Percentiles rank a stretch among this genome's conserved stretches.
Evolutionary conservation across 2,329 filamentous ascomycete genomes (phyloP).

Genomic region (Scytalidium sp.): DNA sequence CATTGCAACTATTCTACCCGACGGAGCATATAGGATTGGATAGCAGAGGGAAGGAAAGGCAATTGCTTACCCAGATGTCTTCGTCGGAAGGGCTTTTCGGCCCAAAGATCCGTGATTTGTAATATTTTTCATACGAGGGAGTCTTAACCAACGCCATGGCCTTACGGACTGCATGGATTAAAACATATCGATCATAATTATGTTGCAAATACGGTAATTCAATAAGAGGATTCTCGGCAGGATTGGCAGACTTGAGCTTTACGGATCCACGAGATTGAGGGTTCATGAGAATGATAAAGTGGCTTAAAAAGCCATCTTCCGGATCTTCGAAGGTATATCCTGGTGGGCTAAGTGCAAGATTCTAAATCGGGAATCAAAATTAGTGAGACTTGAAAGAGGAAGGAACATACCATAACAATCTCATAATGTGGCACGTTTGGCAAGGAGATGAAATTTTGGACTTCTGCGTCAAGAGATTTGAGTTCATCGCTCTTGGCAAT

Average conservation of each 20-base stretch:
- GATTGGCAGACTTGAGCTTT: conserved; percentile 34
- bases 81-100: conserved; percentile 16
- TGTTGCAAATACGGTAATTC: conserved; percentile 44
- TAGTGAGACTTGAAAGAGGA: too few relatives aligned
- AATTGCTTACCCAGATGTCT: conserved; percentile 2
- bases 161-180: conserved; percentile 36
- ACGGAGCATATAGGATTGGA: conserved; percentile 29
- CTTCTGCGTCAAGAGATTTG: too few relatives aligned
- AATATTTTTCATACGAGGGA: too few relatives aligned
- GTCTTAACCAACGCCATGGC: conserved; percentile 33
- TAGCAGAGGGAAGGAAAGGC: conserved; percentile 20
- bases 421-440: conserved; percentile 57
- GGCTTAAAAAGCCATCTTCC: too few relatives aligned
- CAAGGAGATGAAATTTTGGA: too few relatives aligned
- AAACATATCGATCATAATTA: conserved; percentile 40
- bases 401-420: conserved; percentile 33
- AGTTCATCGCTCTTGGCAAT: too few relatives aligned
- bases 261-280: conserved; percentile 42
- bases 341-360: too few relatives aligned
- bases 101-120: conserved; percentile 9
- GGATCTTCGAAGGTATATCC: background rate
- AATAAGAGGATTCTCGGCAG: conserved; percentile 32
- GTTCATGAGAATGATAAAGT: background rate
- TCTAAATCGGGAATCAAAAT: too few relatives aligned
- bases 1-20: conserved; percentile 25